Evolutionary conservation across 2,329 filamentous ascomycete species (phyloP), one percentile per base, ranked within the genome.

Genomic region (Neopestalotiopsis sp.): DNA sequence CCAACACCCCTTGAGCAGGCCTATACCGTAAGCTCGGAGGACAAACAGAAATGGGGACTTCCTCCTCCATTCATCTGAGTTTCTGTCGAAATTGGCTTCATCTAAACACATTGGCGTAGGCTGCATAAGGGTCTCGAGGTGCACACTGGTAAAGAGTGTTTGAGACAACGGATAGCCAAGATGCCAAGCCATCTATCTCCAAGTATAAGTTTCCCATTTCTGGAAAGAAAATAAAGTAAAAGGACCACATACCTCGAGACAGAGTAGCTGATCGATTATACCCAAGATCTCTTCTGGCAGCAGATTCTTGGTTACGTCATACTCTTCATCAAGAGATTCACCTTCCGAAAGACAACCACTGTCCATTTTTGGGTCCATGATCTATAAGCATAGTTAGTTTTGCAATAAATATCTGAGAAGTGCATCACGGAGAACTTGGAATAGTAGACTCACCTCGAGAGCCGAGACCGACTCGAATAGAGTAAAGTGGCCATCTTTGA

Each of bases 321-420:
- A 97, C 65, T 92, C 88, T 71, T 95, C 92, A 70, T 97, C 93
- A 42, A 95, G 88, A n/a, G 90, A 90, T 76, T 97, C 94, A 38
- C 91, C 92, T 7, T 92, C 89, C 24, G 89, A 87, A 6, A 97
- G 85, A 73, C 92, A 94, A 34, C 96, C 96, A 77, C 94, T 98
- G 80, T 99, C 96, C 96, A 99, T 99, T 82, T 98, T 99, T 1
- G 93, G 91, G 77, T 99, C 96, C 94, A 98, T 98, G 75, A 99
- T 97, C 96, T 99, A 76, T 66, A 24, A 24, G 49, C 12, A 71
- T 53, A n/a, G 62, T 53, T 12, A 65, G 38, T 34, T 34, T 40
- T 17, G 34, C 34, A 38, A 7, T 7, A 38, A 38, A 10, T 20
- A 13, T 32, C 4, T 34, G 1, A 30, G 20, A 7, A 30, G 6